Conservation (phyloP, 2,329 filamentous ascomycete genomes). For the Neodidymelliopsis sp. region DNA sequence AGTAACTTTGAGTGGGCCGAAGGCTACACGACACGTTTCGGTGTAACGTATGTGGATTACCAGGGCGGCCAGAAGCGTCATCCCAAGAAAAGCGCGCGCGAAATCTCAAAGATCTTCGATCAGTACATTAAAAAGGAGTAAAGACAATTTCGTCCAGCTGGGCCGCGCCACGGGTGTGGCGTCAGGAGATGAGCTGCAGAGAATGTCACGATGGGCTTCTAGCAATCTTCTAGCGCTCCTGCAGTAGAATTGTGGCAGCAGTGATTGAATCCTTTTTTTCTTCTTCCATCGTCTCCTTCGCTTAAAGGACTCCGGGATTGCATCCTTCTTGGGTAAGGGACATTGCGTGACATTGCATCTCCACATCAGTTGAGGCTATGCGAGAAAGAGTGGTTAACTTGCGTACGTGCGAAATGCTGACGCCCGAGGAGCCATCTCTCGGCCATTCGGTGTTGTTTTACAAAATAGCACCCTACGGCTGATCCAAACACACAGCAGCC, state of each 20-base stretch:
- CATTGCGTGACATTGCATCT: constrained; percentile 13
- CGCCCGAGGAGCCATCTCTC: constrained; percentile 15
- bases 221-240: constrained; percentile 34
- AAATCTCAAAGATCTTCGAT: constrained; percentile 74
- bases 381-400: constrained; percentile 2
- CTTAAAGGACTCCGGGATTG: constrained; percentile 8
- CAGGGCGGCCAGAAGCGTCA: constrained; percentile 77
- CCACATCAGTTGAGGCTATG: constrained; percentile 12
- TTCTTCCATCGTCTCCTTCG: background rate
- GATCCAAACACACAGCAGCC: constrained; percentile 11
- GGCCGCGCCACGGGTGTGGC: constrained; percentile 23
- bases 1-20: constrained; percentile 93
- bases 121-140: constrained; percentile 70
- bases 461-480: constrained; percentile 9
- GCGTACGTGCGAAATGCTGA: constrained; percentile 4
- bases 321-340: constrained; percentile 2
- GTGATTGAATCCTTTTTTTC: too few species aligned
- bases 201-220: constrained; percentile 22
- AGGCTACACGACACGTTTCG: constrained; percentile 86
- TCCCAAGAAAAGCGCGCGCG: constrained; percentile 83
- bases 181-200: constrained; percentile 21
- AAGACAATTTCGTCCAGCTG: constrained; percentile 7
- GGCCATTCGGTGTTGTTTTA: constrained; percentile 20
- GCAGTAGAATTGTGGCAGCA: constrained; percentile 3
- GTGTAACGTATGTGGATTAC: constrained; percentile 85